These are phyloP conservation scores for Laetiporus sulphureus DNA, from an alignment of 1,284 basidiomycete genomes.

Conservation along the genomic window DNA sequence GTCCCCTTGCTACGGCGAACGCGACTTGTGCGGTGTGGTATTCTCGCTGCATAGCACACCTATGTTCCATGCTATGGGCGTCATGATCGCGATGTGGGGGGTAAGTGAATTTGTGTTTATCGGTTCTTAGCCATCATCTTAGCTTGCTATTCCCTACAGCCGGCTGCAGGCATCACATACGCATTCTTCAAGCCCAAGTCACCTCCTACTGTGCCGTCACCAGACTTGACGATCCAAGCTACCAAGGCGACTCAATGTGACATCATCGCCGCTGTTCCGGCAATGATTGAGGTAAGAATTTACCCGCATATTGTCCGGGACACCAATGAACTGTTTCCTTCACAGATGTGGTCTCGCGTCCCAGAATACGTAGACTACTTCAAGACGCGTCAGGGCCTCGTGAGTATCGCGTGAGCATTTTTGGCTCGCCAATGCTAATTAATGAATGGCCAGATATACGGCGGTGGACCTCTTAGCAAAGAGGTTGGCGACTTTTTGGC, in stretches of 20 bases:
- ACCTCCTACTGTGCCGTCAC: constrained; percentile 15
- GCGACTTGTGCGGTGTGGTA: constrained; percentile 12
- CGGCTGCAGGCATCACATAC: constrained; percentile 9
- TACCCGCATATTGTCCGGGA: neutral
- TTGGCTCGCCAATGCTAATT: no score
- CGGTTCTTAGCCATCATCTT: neutral
- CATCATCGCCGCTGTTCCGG: constrained; percentile 17
- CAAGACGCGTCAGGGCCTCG: no score
- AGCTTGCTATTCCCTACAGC: constrained; percentile 5
- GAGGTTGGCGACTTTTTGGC: constrained; percentile 13
- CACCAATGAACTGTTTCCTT: neutral
- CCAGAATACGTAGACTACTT: constrained; percentile 1
- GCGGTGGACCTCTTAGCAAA: constrained; percentile 17
- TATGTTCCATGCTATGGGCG: constrained; percentile 18
- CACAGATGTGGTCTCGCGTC: constrained; percentile 6
- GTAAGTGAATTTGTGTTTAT: constrained; percentile 1
- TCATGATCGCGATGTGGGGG: constrained; percentile 4
- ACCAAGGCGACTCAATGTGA: constrained; percentile 10
- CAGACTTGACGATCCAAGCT: constrained; percentile 11
- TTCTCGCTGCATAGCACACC: constrained; percentile 16
- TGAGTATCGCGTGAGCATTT: no score
- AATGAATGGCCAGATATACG: constrained; percentile 16
- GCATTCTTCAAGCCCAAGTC: constrained; percentile 14
- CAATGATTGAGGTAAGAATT: constrained; percentile 13
- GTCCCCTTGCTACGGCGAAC: constrained; percentile 7